phyloP scores from a whole-genome alignment of 257 asterid genomes.

The Solanum virginianum region DNA sequence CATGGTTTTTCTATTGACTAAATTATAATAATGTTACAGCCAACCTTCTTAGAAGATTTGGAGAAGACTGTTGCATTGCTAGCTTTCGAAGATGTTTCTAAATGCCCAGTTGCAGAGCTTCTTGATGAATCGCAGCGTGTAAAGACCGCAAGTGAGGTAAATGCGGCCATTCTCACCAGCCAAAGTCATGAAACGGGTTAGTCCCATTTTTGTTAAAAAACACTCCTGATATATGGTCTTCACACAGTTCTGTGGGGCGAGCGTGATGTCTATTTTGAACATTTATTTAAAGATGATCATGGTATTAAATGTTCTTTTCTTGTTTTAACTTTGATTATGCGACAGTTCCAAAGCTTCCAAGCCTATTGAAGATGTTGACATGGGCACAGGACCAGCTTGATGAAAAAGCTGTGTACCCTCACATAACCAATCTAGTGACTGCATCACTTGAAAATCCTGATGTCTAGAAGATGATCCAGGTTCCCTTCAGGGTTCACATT shows the following conservation, averaged over 20 bases:
- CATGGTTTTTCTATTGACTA: neutral
- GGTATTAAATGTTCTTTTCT: neutral
- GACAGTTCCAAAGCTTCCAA: conserved; percentile 88
- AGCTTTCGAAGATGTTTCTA: conserved; percentile 63
- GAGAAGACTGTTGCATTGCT: conserved; percentile 73
- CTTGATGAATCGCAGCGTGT: conserved; percentile 66
- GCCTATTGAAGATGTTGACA: conserved; percentile 69
- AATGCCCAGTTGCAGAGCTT: conserved; percentile 67
- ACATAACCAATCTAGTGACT: conserved; percentile 49
- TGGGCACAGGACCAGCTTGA: conserved; percentile 78
- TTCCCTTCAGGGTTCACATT: neutral
- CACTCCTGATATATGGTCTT: neutral
- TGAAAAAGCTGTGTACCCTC: conserved; percentile 69
- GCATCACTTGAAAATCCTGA: conserved; percentile 72
- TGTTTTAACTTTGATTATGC: neutral
- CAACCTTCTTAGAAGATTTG: conserved; percentile 61
- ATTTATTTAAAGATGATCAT: neutral
- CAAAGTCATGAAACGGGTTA: conserved; percentile 90
- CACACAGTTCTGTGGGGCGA: neutral
- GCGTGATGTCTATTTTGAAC: neutral
- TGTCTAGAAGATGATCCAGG: conserved; percentile 17
- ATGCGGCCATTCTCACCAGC: conserved; percentile 78
- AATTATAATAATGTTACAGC: conserved; percentile 21
- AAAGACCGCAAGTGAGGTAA: conserved; percentile 83
- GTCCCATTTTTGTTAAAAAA: neutral